These are phyloP conservation scores for Polygonum maritimum DNA, from an alignment of 148 eudicot genomes.

Conservation along the genomic window DNA sequence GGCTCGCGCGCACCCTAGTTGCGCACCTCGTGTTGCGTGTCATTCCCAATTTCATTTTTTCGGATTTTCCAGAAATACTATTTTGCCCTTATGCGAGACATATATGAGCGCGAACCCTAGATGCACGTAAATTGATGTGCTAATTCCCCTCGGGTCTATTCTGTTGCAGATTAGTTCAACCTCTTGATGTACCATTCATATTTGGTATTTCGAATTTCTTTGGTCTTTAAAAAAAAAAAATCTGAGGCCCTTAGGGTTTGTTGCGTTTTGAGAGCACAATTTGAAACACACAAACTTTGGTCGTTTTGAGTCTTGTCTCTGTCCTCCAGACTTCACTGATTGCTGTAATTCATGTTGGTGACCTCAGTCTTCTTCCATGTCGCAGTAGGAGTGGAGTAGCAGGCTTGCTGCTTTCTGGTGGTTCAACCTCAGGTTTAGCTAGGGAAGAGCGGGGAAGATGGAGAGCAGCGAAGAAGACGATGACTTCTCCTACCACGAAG, in stretches of 20 bases:
- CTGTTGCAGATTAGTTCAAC: no score
- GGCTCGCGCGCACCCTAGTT: no score
- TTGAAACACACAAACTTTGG: neutral
- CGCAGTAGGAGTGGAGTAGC: neutral
- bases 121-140: no score
- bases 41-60: no score
- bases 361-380: neutral
- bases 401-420: neutral
- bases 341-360: neutral
- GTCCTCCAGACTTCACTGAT: neutral
- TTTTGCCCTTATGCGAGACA: no score
- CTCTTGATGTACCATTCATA: no score
- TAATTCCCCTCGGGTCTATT: no score
- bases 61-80: no score
- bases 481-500: conserved; percentile 79
- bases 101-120: no score
- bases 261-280: neutral
- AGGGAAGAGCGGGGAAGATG: conserved; percentile 25
- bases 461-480: conserved; percentile 97
- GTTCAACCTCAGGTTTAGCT: neutral
- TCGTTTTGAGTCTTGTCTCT: neutral
- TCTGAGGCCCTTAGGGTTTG: neutral
- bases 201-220: no score
- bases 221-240: no score
- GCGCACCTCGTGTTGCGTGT: no score